Evolutionary conservation across 2,329 filamentous ascomycete genomes (phyloP).

Genomic region (Gyromitra esculenta): DNA sequence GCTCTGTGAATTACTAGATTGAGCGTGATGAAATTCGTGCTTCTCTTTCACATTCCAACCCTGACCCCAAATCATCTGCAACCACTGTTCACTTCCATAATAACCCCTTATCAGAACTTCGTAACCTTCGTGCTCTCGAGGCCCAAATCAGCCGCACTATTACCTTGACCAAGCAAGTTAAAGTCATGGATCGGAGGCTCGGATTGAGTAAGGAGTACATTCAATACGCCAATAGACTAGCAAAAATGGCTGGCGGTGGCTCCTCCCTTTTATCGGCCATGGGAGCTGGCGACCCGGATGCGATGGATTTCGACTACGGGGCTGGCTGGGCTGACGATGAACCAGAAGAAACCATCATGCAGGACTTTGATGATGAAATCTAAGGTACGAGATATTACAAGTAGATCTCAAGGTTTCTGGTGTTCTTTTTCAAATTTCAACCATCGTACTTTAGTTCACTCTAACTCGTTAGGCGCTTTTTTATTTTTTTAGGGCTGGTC

Average conservation of each 20-base stretch:
- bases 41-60: slow-evolving; percentile 58
- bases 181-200: slow-evolving; percentile 67
- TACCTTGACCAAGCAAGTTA: slow-evolving; percentile 65
- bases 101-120: slow-evolving; percentile 59
- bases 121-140: slow-evolving; percentile 62
- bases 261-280: slow-evolving; percentile 39
- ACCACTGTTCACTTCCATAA: slow-evolving; percentile 57
- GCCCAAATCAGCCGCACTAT: slow-evolving; percentile 66
- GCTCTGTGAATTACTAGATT: slow-evolving; percentile 50
- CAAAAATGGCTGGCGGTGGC: slow-evolving; percentile 59
- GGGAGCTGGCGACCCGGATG: slow-evolving; percentile 45
- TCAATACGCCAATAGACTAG: slow-evolving; percentile 65
- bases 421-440: slow-evolving; percentile 11
- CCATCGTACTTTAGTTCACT: slow-evolving; percentile 16
- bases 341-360: slow-evolving; percentile 53
- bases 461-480: slow-evolving; percentile 32
- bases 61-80: slow-evolving; percentile 55
- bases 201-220: slow-evolving; percentile 70
- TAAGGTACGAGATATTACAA: slow-evolving; percentile 26
- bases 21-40: slow-evolving; percentile 58
- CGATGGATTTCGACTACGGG: slow-evolving; percentile 54
- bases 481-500: slow-evolving; percentile 26
- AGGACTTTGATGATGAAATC: slow-evolving; percentile 53
- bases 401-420: slow-evolving; percentile 9
- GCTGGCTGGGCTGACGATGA: slow-evolving; percentile 51